phyloP scores from a whole-genome alignment of 2,329 filamentous ascomycete species.

The Scortechinia acanthostroma region DNA sequence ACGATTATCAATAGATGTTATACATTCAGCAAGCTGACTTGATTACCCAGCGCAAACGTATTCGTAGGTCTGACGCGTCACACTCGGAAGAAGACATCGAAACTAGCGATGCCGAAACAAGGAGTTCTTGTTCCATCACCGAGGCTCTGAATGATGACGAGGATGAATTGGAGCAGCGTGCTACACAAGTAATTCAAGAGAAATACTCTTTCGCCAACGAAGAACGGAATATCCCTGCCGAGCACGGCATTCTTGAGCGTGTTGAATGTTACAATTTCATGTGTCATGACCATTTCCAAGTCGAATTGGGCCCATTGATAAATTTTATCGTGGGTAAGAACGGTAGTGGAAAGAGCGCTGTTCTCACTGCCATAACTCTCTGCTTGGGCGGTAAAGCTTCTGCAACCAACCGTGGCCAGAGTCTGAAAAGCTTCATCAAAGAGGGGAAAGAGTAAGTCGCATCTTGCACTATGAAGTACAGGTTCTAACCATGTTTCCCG shows the following conservation, averaged over 20 bases:
- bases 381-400: slow-evolving; percentile 62
- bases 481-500: background rate
- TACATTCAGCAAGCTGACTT: no score
- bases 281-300: slow-evolving; percentile 56
- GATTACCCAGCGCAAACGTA: no score
- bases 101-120: background rate
- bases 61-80: no score
- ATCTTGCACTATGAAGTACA: background rate
- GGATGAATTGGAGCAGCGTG: background rate
- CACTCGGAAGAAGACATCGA: no score
- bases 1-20: no score
- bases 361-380: slow-evolving; percentile 58
- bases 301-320: slow-evolving; percentile 57
- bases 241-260: background rate
- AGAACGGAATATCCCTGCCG: background rate
- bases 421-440: slow-evolving; percentile 59
- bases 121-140: background rate
- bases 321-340: slow-evolving; percentile 70
- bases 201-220: background rate
- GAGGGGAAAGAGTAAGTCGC: slow-evolving; percentile 45
- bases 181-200: background rate
- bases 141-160: background rate
- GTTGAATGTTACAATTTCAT: slow-evolving; percentile 30
- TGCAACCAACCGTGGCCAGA: slow-evolving; percentile 57
- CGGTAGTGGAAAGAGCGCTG: slow-evolving; percentile 64